These are phyloP conservation scores for Delphinella strobiligena DNA, from an alignment of 2,329 filamentous ascomycete genomes.

Conservation along the genomic window DNA sequence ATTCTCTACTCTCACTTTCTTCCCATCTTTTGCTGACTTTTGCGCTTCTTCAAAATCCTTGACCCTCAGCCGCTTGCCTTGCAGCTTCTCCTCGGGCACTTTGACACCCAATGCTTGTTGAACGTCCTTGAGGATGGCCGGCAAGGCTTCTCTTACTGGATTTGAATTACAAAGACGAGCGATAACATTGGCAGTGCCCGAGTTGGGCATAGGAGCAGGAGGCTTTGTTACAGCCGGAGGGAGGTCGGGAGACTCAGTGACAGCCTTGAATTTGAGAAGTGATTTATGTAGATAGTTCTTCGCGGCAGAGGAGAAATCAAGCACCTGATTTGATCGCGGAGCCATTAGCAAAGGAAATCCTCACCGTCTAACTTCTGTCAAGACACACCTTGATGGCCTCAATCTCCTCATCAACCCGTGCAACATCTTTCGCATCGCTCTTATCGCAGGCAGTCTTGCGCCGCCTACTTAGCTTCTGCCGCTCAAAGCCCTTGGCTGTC, in stretches of 20 bases:
- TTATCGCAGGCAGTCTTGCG: conserved; percentile 41
- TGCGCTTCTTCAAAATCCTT: conserved; percentile 13
- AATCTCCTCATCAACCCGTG: conserved; percentile 52
- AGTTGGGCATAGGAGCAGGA: conserved; percentile 27
- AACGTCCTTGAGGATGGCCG: conserved; percentile 31
- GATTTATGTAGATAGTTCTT: conserved; percentile 45
- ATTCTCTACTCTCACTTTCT: conserved; percentile 1
- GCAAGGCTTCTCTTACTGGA: conserved; percentile 43
- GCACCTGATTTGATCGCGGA: conserved; percentile 21
- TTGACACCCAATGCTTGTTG: conserved; percentile 26
- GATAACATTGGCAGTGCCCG: conserved; percentile 43
- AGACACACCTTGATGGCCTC: conserved; percentile 41
- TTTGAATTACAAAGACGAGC: conserved; percentile 49
- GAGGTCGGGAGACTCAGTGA: conserved; percentile 39
- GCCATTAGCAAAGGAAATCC: not conserved
- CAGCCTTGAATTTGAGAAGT: conserved; percentile 44
- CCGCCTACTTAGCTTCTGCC: conserved; percentile 58
- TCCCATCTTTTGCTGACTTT: conserved; percentile 2
- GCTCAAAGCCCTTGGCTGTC: conserved; percentile 61
- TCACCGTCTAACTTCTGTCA: too few species aligned
- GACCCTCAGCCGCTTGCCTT: conserved; percentile 17
- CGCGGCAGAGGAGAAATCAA: conserved; percentile 39
- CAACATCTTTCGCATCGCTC: conserved; percentile 35
- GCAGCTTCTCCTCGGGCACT: conserved; percentile 9
- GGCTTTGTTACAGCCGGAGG: conserved; percentile 27